Conservation (phyloP, 2,329 filamentous ascomycete species). For the Beauveria asiatica region DNA sequence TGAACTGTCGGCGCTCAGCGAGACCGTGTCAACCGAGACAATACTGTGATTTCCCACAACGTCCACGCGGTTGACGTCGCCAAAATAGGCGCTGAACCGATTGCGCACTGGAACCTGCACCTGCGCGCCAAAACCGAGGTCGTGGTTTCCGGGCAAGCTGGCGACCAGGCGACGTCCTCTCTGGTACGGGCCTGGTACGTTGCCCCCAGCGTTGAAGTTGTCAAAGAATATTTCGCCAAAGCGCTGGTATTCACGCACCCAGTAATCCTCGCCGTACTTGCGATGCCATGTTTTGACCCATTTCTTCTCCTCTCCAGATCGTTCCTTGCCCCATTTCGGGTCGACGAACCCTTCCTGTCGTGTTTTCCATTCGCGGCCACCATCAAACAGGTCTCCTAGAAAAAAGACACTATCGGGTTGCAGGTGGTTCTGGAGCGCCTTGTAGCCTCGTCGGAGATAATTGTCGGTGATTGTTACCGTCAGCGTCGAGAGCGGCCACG, state of each 20-base stretch:
- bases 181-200: conserved; percentile 47
- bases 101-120: conserved; percentile 74
- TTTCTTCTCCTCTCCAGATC: conserved; percentile 43
- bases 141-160: conserved; percentile 88
- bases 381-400: conserved; percentile 90
- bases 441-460: conserved; percentile 78
- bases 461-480: conserved; percentile 67
- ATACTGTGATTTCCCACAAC: conserved; percentile 92
- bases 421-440: conserved; percentile 64
- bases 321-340: conserved; percentile 46
- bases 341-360: conserved; percentile 49
- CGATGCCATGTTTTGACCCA: conserved; percentile 59
- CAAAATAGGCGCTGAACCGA: conserved; percentile 82
- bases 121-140: conserved; percentile 81
- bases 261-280: conserved; percentile 72
- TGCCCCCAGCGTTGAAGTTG: conserved; percentile 52
- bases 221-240: conserved; percentile 82
- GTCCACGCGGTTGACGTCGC: conserved; percentile 83
- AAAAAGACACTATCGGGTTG: conserved; percentile 87
- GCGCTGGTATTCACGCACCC: conserved; percentile 76
- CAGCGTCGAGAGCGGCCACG: conserved; percentile 47
- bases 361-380: conserved; percentile 90
- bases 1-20: conserved; percentile 63
- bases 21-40: conserved; percentile 83
- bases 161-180: conserved; percentile 70